Evolutionary conservation across 345 rosid genomes (phyloP).

Genomic region (Aurinia saxatilis): DNA sequence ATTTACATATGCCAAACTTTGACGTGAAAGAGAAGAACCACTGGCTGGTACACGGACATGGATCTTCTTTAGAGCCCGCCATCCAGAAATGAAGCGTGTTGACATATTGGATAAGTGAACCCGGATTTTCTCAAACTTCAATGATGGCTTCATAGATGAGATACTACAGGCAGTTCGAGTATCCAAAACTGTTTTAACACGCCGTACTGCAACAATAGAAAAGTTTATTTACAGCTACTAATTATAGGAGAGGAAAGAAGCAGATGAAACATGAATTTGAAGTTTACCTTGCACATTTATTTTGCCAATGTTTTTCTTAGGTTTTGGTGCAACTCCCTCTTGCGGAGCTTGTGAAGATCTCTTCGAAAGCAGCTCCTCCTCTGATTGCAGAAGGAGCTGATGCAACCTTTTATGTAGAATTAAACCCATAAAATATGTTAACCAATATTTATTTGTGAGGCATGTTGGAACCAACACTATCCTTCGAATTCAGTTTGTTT

Average conservation of each 20-base stretch:
- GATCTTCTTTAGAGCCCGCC: slow-evolving; percentile 64
- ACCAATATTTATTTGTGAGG: slow-evolving; percentile 1
- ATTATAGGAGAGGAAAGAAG: background rate
- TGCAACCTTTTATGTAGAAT: slow-evolving; percentile 43
- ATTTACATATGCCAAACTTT: slow-evolving; percentile 86
- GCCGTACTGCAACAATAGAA: slow-evolving; percentile 58
- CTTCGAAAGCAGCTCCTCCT: slow-evolving; percentile 74
- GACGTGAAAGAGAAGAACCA: slow-evolving; percentile 81
- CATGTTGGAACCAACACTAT: slow-evolving; percentile 1
- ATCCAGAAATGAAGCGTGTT: slow-evolving; percentile 49
- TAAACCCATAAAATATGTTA: background rate
- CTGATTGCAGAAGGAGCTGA: slow-evolving; percentile 80
- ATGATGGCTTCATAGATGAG: slow-evolving; percentile 54
- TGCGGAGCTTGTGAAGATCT: slow-evolving; percentile 53
- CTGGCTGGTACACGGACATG: slow-evolving; percentile 56
- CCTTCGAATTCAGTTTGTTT: background rate
- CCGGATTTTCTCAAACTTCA: slow-evolving; percentile 49
- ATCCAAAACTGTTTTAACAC: slow-evolving; percentile 68
- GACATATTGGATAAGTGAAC: slow-evolving; percentile 57
- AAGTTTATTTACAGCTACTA: background rate
- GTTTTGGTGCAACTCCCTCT: slow-evolving; percentile 65
- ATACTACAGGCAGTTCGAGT: slow-evolving; percentile 83
- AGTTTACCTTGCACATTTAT: slow-evolving; percentile 89
- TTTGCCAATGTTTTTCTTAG: slow-evolving; percentile 78
- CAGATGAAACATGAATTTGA: background rate